Evolutionary conservation across 768 basidiomycete genomes (phyloP), one percentile per base, ranked within the genome.

Genomic region (Dictyophora rubrovolvata): DNA sequence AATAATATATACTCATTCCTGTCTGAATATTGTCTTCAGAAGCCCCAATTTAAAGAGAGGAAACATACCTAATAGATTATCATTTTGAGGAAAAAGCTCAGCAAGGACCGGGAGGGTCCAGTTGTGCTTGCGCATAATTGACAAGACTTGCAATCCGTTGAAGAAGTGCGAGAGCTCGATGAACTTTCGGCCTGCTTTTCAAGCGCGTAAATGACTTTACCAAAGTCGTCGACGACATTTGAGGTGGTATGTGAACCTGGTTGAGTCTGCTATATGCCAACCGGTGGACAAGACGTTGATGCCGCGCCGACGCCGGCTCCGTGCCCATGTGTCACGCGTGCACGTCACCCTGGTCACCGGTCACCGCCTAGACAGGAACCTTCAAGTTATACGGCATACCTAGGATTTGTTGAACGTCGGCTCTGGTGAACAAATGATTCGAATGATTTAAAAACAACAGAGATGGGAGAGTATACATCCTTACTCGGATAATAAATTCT

Each of bases 11-110:
- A 65, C 64, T 65, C 63, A 65, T 55, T 48, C 65, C 46, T 48
- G 1, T 36, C 21, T 18, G 12, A 55, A 46, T 11, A 51, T n/a
- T 28, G 10, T 18, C 33, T 36, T 60, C 28, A 55, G 49, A 11
- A 70, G 52, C 66, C 8, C 16, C 1, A 50, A 48, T 28, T 10
- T n/a, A 54, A 37, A 35, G 28, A 55, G 1, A 5, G 5, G 16
- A 21, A 7, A 66, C 85, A 63, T 63, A 87, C 92, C 91, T 33
- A 92, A 72, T 18, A 95, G 73, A 67, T 77, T 82, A 0, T 83
- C 78, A 54, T 80, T 80, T 10, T 83, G 80, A 5, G 92, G 92
- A 64, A 88, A 91, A 77, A 94, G 93, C 70, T 95, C 89, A n/a
- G 83, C 74, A n/a, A 91, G 80, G 0, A 82, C 77, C 23, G 88